Evolutionary conservation across 306 rosid species (phyloP).

Genomic region (Lupinus albus): DNA sequence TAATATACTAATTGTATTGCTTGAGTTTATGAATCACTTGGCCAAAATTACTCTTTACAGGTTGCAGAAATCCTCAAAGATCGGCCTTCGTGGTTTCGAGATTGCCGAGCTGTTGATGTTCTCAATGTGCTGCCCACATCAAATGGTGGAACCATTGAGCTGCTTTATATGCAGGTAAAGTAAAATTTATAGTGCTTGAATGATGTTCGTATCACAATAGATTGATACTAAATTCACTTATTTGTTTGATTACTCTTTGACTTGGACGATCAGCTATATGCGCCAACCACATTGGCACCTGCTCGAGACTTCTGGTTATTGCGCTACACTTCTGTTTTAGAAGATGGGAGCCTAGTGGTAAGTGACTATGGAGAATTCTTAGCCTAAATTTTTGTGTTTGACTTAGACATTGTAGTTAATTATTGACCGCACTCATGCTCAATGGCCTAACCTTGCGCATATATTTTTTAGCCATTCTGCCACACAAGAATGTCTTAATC

Average conservation of each 20-base stretch:
- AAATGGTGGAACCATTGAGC: constrained; percentile 97
- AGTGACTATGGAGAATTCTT: constrained; percentile 29
- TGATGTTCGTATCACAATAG: background rate
- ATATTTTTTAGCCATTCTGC: constrained; percentile 8
- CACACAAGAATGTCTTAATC: constrained; percentile 5
- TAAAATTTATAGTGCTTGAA: background rate
- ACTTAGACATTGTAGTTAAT: constrained; percentile 2
- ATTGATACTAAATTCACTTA: background rate
- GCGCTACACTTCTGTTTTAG: constrained; percentile 94
- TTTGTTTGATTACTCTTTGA: constrained; percentile 4
- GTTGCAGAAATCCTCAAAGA: constrained; percentile 99
- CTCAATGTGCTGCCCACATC: constrained; percentile 93
- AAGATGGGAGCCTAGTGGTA: constrained; percentile 97
- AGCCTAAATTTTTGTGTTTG: constrained; percentile 21
- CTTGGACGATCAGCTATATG: constrained; percentile 67
- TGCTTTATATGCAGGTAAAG: constrained; percentile 95
- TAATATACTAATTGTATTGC: constrained; percentile 7
- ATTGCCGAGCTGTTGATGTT: constrained; percentile 97
- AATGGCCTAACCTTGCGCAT: background rate
- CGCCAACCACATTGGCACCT: constrained; percentile 92
- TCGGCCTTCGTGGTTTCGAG: constrained; percentile 93
- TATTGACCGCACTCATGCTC: background rate
- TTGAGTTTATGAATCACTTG: constrained; percentile 24
- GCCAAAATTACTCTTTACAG: constrained; percentile 50
- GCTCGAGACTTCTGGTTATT: constrained; percentile 98